A percentile compares a stretch with the other conserved stretches of the same genome.
Evolutionary conservation across 2,329 filamentous ascomycete genomes (phyloP).

Genomic region (Pseudocercospora fuligena): DNA sequence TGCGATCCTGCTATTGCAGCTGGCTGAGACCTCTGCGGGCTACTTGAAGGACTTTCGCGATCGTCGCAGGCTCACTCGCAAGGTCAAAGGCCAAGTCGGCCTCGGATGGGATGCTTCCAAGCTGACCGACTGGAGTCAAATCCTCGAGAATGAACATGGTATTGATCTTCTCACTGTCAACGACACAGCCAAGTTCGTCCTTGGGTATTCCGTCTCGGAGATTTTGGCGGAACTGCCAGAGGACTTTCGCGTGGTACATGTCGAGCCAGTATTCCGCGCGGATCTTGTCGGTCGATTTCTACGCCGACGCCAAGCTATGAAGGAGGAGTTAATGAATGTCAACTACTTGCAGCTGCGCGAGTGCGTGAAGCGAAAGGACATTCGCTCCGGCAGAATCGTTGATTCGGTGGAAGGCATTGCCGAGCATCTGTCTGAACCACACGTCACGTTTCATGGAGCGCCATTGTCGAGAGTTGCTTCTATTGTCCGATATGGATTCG

Average conservation of each 20-base stretch:
- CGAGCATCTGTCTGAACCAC: slow-evolving; percentile 44
- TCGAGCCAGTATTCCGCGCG: slow-evolving; percentile 27
- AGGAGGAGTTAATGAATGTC: slow-evolving; percentile 3
- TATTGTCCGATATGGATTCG: slow-evolving; percentile 53
- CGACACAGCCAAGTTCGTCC: slow-evolving; percentile 24
- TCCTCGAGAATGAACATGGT: slow-evolving; percentile 13
- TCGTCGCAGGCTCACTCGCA: not conserved
- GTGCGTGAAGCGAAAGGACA: slow-evolving; percentile 1
- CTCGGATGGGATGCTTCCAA: slow-evolving; percentile 6
- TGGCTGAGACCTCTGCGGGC: not conserved
- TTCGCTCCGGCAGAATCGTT: not conserved
- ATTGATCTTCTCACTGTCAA: slow-evolving; percentile 20
- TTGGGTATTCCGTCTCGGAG: slow-evolving; percentile 20
- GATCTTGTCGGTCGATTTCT: slow-evolving; percentile 23
- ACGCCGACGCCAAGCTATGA: slow-evolving; percentile 7
- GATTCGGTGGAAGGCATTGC: slow-evolving; percentile 41
- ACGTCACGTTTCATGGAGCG: slow-evolving; percentile 46
- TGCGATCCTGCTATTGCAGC: not conserved
- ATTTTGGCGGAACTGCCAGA: slow-evolving; percentile 13
- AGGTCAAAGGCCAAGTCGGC: not conserved
- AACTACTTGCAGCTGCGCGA: slow-evolving; percentile 4
- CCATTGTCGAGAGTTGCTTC: slow-evolving; percentile 41
- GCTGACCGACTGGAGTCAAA: not conserved
- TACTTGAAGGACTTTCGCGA: not conserved
- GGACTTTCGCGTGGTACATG: slow-evolving; percentile 22